These are phyloP conservation scores for Backusella sp. DNA, from an alignment of 192 early-diverging fungal species.

Conservation along the genomic window DNA sequence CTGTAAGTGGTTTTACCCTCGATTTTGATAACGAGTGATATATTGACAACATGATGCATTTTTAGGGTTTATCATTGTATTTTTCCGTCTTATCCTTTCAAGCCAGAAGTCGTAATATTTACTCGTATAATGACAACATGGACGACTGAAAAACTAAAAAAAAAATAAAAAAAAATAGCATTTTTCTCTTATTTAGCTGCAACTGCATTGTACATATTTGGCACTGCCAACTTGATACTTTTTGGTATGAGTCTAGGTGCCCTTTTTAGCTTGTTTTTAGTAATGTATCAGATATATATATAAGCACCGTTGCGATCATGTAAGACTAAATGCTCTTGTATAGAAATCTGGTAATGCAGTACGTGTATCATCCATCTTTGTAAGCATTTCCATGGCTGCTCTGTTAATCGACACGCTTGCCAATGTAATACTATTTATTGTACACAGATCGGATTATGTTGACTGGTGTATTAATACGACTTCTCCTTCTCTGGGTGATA, in stretches of 20 bases:
- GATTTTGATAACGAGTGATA: not conserved
- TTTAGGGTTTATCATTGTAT: constrained; percentile 32
- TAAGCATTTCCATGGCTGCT: constrained; percentile 4
- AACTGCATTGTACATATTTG: constrained; percentile 8
- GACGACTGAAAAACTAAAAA: not conserved
- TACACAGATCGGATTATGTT: constrained; percentile 4
- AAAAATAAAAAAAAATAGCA: not conserved
- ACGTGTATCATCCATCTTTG: constrained; percentile 8
- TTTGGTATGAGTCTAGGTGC: constrained; percentile 3
- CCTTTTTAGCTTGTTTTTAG: not conserved
- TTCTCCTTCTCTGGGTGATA: not conserved
- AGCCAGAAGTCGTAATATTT: constrained; percentile 27
- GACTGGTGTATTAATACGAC: constrained; percentile 13
- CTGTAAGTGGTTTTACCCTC: not conserved
- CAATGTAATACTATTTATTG: constrained; percentile 32
- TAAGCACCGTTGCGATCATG: too few species aligned
- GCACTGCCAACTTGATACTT: constrained; percentile 1
- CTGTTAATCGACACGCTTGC: constrained; percentile 21
- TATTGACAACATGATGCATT: not conserved
- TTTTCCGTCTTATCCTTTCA: constrained; percentile 34
- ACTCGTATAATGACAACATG: too few species aligned
- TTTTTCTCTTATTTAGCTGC: constrained; percentile 12
- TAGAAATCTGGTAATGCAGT: constrained; percentile 23
- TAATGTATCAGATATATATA: not conserved
- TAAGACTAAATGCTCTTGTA: not conserved